phyloP scores from a whole-genome alignment of 345 rosid genomes.

The Geranium rotundifolium region DNA sequence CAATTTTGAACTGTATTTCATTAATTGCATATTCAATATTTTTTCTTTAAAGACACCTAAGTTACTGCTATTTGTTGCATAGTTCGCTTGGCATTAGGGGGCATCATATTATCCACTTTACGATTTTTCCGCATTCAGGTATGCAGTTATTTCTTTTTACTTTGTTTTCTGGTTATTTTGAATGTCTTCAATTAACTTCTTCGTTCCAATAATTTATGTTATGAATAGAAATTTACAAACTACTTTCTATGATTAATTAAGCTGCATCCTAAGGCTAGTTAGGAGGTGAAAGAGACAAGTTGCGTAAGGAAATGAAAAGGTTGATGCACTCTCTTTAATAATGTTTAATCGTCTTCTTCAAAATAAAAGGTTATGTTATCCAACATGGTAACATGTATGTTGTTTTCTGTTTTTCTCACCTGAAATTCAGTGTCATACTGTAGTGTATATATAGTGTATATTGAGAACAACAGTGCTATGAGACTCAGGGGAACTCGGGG shows the following conservation, averaged over 20 bases:
- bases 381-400: too few relatives aligned
- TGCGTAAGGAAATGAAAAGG: not conserved
- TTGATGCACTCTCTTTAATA: not conserved
- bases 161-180: not conserved
- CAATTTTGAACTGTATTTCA: not conserved
- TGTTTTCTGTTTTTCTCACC: too few relatives aligned
- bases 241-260: not conserved
- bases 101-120: slow-evolving; percentile 55
- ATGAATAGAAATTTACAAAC: not conserved
- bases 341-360: not conserved
- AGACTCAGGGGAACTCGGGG: too few relatives aligned
- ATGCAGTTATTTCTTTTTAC: slow-evolving; percentile 4
- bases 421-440: too few relatives aligned
- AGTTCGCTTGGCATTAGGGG: slow-evolving; percentile 83
- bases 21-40: not conserved
- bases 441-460: too few relatives aligned
- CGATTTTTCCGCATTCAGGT: slow-evolving; percentile 87
- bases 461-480: too few relatives aligned
- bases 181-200: not conserved
- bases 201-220: not conserved
- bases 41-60: not conserved
- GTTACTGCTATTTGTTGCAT: slow-evolving; percentile 14
- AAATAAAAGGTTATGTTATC: too few relatives aligned
- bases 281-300: not conserved
- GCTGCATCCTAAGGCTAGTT: not conserved